Conservation (phyloP, 495 filamentous ascomycete genomes). For the Podospora comata region DNA sequence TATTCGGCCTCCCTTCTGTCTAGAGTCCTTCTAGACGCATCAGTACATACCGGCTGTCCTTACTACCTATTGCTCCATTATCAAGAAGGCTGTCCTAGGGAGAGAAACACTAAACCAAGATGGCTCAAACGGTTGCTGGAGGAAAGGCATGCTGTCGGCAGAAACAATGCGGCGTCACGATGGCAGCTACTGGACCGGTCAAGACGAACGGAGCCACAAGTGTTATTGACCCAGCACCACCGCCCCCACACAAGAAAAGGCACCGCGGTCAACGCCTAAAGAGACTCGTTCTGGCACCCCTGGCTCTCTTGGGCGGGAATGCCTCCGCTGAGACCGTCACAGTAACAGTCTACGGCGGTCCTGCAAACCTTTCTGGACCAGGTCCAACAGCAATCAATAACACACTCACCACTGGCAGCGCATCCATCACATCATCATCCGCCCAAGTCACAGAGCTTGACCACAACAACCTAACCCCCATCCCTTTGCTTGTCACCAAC, state of each 20-base stretch:
- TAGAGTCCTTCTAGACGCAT: neutral
- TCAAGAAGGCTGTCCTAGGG: neutral
- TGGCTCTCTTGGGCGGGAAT: neutral
- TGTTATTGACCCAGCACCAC: neutral
- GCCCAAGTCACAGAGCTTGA: slow-evolving; percentile 1
- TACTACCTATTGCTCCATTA: neutral
- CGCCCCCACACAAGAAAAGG: neutral
- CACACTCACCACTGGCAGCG: slow-evolving; percentile 1
- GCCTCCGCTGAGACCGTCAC: neutral
- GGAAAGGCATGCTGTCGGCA: neutral
- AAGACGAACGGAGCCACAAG: neutral
- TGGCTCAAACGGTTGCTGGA: neutral
- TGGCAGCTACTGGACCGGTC: neutral
- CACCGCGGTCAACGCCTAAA: neutral
- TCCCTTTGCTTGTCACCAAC: slow-evolving; percentile 60
- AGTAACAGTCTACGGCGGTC: neutral
- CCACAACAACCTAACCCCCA: slow-evolving; percentile 26
- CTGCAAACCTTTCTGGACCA: neutral
- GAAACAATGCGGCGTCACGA: neutral
- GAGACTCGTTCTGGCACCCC: neutral
- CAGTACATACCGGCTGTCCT: neutral
- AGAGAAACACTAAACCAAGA: neutral
- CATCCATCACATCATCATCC: slow-evolving; percentile 1
- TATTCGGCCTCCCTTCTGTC: neutral
- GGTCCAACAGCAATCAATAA: neutral